Percentiles rank a stretch among this genome's conserved stretches.
These are phyloP conservation scores for Amauroascus niger DNA, from an alignment of 2,329 filamentous ascomycete genomes.

Conservation along the genomic window DNA sequence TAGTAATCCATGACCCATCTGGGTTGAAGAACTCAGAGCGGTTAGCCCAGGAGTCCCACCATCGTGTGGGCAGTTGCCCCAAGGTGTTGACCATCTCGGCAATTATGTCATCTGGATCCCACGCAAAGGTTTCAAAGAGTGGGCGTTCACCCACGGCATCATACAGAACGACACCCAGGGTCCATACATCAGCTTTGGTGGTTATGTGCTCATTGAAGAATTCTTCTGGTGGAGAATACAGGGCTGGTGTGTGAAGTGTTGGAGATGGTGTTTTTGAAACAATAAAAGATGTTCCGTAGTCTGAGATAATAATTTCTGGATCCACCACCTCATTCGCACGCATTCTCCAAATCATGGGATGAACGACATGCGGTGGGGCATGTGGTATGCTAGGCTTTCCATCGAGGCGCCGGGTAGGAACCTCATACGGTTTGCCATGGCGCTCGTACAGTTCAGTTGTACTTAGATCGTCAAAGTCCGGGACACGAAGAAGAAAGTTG, in stretches of 20 bases:
- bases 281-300: conserved; percentile 22
- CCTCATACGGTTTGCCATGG: conserved; percentile 18
- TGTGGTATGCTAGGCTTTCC: conserved; percentile 19
- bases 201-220: conserved; percentile 17
- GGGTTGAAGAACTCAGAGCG: conserved; percentile 19
- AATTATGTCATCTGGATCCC: conserved; percentile 19
- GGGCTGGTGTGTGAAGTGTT: conserved; percentile 19
- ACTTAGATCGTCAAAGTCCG: conserved; percentile 17
- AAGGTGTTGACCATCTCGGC: conserved; percentile 21
- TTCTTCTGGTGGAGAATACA: conserved; percentile 20
- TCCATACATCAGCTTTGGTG: conserved; percentile 21
- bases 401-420: conserved; percentile 18
- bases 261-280: conserved; percentile 17
- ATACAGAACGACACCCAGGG: conserved; percentile 19
- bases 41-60: conserved; percentile 19
- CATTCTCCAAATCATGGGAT: conserved; percentile 18
- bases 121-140: conserved; percentile 21
- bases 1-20: conserved; percentile 18
- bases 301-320: conserved; percentile 21
- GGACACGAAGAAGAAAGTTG: conserved; percentile 19
- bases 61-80: conserved; percentile 16
- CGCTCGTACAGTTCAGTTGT: conserved; percentile 18
- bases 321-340: conserved; percentile 18
- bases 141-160: conserved; percentile 19
- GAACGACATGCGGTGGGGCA: conserved; percentile 18